phyloP scores from a whole-genome alignment of 2,329 filamentous ascomycete species.

The Paramyrothecium roridum region DNA sequence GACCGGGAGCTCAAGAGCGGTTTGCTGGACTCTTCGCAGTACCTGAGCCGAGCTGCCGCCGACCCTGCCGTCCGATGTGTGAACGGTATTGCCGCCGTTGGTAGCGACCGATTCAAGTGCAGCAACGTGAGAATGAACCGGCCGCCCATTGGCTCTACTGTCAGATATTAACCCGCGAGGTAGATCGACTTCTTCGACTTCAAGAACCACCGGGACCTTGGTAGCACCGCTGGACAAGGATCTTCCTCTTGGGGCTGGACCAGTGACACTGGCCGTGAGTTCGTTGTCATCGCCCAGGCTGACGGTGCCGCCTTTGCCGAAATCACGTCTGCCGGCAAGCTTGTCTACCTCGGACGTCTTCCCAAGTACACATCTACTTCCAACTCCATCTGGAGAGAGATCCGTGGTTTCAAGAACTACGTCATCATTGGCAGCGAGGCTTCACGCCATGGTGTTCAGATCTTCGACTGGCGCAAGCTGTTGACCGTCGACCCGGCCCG shows the following conservation, averaged over 20 bases:
- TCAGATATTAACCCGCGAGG: background rate
- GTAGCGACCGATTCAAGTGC: conserved; percentile 41
- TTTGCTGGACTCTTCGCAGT: conserved; percentile 3
- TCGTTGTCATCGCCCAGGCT: conserved; percentile 38
- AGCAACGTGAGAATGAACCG: conserved; percentile 27
- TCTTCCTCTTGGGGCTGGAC: conserved; percentile 37
- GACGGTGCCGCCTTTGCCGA: conserved; percentile 45
- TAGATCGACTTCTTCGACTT: conserved; percentile 49
- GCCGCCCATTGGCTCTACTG: background rate
- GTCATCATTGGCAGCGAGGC: conserved; percentile 36
- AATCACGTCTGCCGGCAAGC: conserved; percentile 18
- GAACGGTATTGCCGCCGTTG: conserved; percentile 26
- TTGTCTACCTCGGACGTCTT: conserved; percentile 1
- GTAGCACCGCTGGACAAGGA: conserved; percentile 23
- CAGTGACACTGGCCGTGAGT: conserved; percentile 39
- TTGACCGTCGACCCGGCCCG: conserved; percentile 36
- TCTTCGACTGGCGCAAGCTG: conserved; percentile 57
- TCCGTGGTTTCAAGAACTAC: conserved; percentile 27
- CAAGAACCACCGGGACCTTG: conserved; percentile 47
- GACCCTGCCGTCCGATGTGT: conserved; percentile 1
- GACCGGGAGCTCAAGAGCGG: conserved; percentile 1
- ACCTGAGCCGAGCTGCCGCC: background rate
- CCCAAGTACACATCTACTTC: background rate
- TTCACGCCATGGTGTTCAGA: conserved; percentile 51
- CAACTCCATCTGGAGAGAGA: conserved; percentile 27